phyloP scores from a whole-genome alignment of 768 basidiomycete genomes.

The Russula compacta region DNA sequence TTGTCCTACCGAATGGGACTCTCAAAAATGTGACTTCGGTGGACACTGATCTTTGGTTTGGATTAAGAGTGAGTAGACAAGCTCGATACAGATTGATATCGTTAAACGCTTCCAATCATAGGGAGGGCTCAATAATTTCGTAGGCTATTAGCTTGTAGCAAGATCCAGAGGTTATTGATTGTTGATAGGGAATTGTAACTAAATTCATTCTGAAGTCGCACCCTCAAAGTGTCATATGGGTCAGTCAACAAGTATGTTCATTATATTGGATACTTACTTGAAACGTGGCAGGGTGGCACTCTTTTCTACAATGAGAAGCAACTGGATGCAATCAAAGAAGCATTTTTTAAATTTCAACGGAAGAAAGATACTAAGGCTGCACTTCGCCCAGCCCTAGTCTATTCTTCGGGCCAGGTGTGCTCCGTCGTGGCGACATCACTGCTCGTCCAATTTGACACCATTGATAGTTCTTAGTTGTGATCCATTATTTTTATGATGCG shows the following conservation, averaged over 20 bases:
- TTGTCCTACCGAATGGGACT: neutral
- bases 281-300: neutral
- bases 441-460: neutral
- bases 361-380: slow-evolving; percentile 3
- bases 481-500: slow-evolving; percentile 16
- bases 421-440: neutral
- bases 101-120: neutral
- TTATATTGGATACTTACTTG: neutral
- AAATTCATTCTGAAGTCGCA: slow-evolving; percentile 20
- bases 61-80: neutral
- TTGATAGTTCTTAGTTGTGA: neutral
- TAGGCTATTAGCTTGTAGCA: neutral
- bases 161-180: neutral
- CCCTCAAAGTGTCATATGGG: slow-evolving; percentile 23
- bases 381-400: neutral
- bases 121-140: slow-evolving; percentile 17
- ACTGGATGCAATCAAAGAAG: neutral
- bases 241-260: neutral
- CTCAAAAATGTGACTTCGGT: neutral
- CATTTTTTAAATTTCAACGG: neutral
- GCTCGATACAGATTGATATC: neutral
- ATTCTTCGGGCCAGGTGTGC: neutral
- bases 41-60: neutral
- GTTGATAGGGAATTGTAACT: slow-evolving; percentile 3
- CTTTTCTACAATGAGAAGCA: neutral